Base-by-base conservation (phyloP, 2,329 filamentous ascomycete species). In the Fusarium anguioides region DNA sequence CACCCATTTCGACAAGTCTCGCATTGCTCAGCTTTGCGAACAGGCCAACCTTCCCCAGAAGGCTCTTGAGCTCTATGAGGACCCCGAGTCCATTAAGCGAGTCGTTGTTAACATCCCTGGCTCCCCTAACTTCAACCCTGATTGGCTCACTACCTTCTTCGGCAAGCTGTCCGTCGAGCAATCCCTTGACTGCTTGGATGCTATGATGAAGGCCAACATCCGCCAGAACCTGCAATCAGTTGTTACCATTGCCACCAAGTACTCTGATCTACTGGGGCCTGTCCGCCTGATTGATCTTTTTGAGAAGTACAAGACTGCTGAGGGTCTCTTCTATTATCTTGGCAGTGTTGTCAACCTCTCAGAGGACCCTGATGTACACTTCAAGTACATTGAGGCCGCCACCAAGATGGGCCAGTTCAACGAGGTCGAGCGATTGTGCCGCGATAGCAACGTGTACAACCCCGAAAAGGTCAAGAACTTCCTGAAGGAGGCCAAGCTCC, bases 371-470 rank as follows among this genome's bases (percentile, higher is more conserved):
- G 96, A 99, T 76, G 96, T 99, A 27, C 92, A 96, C 77, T 99
- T 97, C 89, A 99, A 99, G 85, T 99, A 99, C 80, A 97, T 99
- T 60, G 95, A 99, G 81, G 94, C 96, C 55, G 96, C 96, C 29
- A 97, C 94, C 23, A 92, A 90, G 76, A 96, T 97, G 88, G 89
- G 91, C 27, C 95, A 99, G 80, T 88, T 97, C 75, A 94, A 93
- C 70, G 96, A 99, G 76, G 96, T 99, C 20, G 95, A 99, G 85
- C 92, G 96, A 53, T 95, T 99, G 75, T 98, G 95, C 83, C 90
- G 96, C 64, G 96, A 99, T 79, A 96, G 91, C 85, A 94, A 91
- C 78, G 86, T 87, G 75, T 95, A 94, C 81, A 95, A 97, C 78
- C 87, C 94, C 0, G 94, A 97, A 80, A 97, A 97, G 84, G 93